phyloP scores from a whole-genome alignment of 2,329 filamentous ascomycete genomes.

The Phialocephala sp. region DNA sequence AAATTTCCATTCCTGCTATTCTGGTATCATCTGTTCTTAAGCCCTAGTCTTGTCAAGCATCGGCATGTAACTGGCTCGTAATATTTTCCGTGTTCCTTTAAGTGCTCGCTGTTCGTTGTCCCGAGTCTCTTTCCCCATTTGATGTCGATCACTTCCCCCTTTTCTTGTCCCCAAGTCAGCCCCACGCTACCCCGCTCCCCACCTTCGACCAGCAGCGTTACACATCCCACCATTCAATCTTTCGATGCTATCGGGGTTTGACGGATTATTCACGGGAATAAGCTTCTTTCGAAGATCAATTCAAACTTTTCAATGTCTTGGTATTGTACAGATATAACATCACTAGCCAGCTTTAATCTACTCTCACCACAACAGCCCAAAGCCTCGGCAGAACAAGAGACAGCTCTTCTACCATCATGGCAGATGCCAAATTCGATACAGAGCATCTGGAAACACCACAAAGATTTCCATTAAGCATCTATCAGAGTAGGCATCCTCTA shows the following conservation, averaged over 20 bases:
- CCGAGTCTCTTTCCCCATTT: not conserved
- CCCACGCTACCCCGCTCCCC: not conserved
- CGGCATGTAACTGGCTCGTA: not conserved
- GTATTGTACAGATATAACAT: not conserved
- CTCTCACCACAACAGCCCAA: not conserved
- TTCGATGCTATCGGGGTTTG: not conserved
- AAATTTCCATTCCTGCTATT: not conserved
- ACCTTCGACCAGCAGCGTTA: not conserved
- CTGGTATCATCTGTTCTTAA: not conserved
- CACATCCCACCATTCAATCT: not conserved
- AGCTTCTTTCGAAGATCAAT: not conserved
- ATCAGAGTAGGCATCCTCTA: not conserved
- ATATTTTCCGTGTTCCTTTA: not conserved
- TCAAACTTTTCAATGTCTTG: not conserved
- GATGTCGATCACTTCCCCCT: conserved; percentile 4
- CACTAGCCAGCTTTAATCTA: not conserved
- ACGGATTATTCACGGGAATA: not conserved
- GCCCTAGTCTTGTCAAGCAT: not conserved
- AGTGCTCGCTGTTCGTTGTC: not conserved
- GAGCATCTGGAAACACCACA: not conserved
- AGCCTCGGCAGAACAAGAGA: too few relatives aligned
- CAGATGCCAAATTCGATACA: not conserved
- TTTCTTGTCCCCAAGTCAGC: not conserved
- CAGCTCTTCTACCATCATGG: not conserved
- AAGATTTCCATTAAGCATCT: not conserved